Evolutionary conservation across 2,329 filamentous ascomycete species (phyloP), one percentile per base, ranked within the genome.

Genomic region (Phaeosphaeriaceae sp.): DNA sequence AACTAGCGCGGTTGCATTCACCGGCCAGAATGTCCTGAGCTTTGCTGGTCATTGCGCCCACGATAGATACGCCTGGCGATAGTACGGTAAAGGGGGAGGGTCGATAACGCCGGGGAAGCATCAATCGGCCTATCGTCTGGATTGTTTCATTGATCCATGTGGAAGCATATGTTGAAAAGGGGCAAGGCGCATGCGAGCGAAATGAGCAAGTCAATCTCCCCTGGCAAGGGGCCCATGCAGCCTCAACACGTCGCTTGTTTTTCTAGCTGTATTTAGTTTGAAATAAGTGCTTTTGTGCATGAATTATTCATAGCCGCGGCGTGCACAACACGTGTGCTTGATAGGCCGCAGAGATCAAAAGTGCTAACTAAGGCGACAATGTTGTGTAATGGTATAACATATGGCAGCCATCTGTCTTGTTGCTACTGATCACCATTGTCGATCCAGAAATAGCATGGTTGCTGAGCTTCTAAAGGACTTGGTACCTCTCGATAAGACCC

Each of bases 181-280:
- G 51, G 55, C 34, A 60, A 51, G 49, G 50, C 50, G 51, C 37
- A 43, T 46, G 51, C 52, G 64, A 66, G 66, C 66, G 63, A 72
- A 65, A 71, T 72, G 70, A 66, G 57, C 35, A 53, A 48, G 42
- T 48, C 58, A 64, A 61, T 63, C 64, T 67, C 59, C 56, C 67
- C 58, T 64, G 63, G 55, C 59, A 58, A 64, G 56, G 47, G 55
- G 43, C 46, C 60, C 61, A 61, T 66, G 63, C 60, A 56, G 60
- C 54, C 55, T 69, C 63, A 62, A 64, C 60, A 63, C 42, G 54
- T 61, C 55, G 58, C 49, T 59, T 53, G 45, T 55, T 11, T 21
- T 38, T 30, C 52, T 62, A 61, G 52, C 61, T 54, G 21, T 36
- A 49, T 63, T 29, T 15, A 54, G 57, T 36, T 34, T 20, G 20